Conservation (phyloP, 2,329 filamentous ascomycete genomes). For the Paraphaeosphaeria minitans region DNA sequence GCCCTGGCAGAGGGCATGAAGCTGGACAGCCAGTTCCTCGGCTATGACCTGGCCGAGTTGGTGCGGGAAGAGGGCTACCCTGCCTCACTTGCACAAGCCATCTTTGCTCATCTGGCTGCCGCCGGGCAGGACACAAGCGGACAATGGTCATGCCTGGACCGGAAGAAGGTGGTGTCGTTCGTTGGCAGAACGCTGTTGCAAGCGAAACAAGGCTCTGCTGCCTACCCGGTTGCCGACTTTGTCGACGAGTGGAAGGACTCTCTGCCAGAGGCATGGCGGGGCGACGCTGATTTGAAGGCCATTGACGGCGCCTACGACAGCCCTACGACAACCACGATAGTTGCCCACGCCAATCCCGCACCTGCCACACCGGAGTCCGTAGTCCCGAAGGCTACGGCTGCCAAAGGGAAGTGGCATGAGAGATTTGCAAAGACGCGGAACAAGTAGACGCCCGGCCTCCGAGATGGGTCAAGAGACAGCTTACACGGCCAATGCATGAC, state of each 20-base stretch:
- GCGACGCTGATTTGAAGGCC: conserved; percentile 37
- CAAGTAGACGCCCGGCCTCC: conserved; percentile 11
- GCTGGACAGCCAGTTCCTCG: conserved; percentile 47
- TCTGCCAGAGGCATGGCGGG: conserved; percentile 46
- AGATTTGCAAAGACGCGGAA: conserved; percentile 44
- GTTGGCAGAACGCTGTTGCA: conserved; percentile 39
- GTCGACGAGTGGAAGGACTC: conserved; percentile 45
- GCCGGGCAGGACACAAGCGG: conserved; percentile 31
- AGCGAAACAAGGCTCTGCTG: conserved; percentile 26
- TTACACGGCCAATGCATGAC: not conserved
- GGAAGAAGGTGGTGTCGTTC: conserved; percentile 37
- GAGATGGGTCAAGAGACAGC: not conserved
- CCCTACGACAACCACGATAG: conserved; percentile 41
- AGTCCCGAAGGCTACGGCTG: conserved; percentile 14
- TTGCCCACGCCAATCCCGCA: conserved; percentile 22
- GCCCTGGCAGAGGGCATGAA: conserved; percentile 50
- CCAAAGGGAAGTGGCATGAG: conserved; percentile 48
- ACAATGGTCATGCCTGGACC: conserved; percentile 45
- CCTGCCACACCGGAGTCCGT: conserved; percentile 10
- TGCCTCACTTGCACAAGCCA: conserved; percentile 40
- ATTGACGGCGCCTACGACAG: conserved; percentile 41
- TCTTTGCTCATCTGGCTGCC: conserved; percentile 43
- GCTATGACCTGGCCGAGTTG: conserved; percentile 36
- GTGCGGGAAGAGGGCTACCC: conserved; percentile 48
- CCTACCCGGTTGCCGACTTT: conserved; percentile 42